Conservation (phyloP, 352 stramenopile species). For the Phytophthora europaea region DNA sequence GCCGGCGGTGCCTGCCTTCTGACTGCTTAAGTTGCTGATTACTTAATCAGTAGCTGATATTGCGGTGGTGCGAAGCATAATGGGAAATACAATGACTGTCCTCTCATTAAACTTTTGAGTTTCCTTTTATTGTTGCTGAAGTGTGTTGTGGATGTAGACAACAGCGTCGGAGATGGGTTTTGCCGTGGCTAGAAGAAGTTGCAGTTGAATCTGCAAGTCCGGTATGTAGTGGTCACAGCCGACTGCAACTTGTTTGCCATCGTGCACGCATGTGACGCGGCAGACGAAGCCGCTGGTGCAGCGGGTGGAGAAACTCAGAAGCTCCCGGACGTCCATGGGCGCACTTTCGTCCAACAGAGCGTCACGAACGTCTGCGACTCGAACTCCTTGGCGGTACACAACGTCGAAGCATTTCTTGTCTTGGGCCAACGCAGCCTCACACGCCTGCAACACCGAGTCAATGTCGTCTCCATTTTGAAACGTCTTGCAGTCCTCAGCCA, state of each 20-base stretch:
- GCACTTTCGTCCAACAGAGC: constrained; percentile 43
- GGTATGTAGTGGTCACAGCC: constrained; percentile 42
- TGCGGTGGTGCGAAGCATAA: constrained; percentile 82
- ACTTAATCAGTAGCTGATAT: constrained; percentile 41
- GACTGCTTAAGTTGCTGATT: constrained; percentile 92
- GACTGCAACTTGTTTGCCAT: constrained; percentile 12
- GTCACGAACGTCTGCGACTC: constrained; percentile 39
- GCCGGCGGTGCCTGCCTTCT: constrained; percentile 98
- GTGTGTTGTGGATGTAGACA: constrained; percentile 13
- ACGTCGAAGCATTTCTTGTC: constrained; percentile 61
- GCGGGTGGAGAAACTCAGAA: constrained; percentile 67
- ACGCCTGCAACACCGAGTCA: constrained; percentile 15
- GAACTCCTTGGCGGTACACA: constrained; percentile 40
- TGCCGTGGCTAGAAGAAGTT: constrained; percentile 13
- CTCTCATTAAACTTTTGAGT: constrained; percentile 28
- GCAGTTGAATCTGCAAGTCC: constrained; percentile 30
- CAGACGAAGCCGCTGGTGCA: constrained; percentile 27
- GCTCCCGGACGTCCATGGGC: constrained; percentile 29
- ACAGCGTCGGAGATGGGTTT: constrained; percentile 8
- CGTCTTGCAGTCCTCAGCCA: constrained; percentile 16
- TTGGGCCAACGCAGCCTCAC: constrained; percentile 17
- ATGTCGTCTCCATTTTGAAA: constrained; percentile 4
- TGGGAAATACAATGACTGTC: constrained; percentile 75
- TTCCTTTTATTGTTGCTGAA: constrained; percentile 2
- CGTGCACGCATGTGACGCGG: constrained; percentile 49